Evolutionary conservation across 345 rosid genomes (phyloP), one percentile per base, ranked within the genome.

Genomic region (Eucalyptus pumila): DNA sequence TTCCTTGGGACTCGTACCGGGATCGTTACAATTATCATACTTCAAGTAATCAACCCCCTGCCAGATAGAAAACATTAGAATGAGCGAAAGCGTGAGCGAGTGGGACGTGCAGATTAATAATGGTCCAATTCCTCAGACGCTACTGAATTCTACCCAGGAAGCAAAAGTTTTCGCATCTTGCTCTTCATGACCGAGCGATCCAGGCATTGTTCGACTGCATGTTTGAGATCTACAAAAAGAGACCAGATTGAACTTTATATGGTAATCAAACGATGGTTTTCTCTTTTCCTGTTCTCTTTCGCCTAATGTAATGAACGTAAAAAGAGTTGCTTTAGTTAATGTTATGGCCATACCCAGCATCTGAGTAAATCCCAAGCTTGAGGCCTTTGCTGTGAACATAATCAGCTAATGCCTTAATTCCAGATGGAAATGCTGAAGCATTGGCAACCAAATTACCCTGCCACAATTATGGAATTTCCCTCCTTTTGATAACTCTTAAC

Each of bases 11-110:
- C 93, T 93, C 45, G 88, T 54, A n/a, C 93, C 94, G 42, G 86
- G 80, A 26, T 87, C 89, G 85, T 88, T 30, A 40, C 96, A 94
- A 69, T 94, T 94, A 47, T 93, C 95, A 58, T 94, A 94, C 91
- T 94, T 94, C 93, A 94, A 91, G 89, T 91, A 94, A 72, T 94
- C 96, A 44, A 93, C 48, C 62, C 93, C 96, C 96, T 94, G 44
- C 54, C 37, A 48, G 37, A 58, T 87, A 24, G 26, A 87, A 32
- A 87, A 58, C 19, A 56, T 87, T 6, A 15, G 24, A n/a, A 5
- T 19, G 24, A 44, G 87, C 11, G 37, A 44, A 19, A 2, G 80
- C 40, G 24, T 14, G 14, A 49, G 62, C 6, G 44, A 17, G 49
- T 4, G 37, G n/a, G 37, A 86, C 15, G 9, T 37, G 81, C 26